Evolutionary conservation across 768 basidiomycete genomes (phyloP).

Genomic region (Chalciporus piperatus): DNA sequence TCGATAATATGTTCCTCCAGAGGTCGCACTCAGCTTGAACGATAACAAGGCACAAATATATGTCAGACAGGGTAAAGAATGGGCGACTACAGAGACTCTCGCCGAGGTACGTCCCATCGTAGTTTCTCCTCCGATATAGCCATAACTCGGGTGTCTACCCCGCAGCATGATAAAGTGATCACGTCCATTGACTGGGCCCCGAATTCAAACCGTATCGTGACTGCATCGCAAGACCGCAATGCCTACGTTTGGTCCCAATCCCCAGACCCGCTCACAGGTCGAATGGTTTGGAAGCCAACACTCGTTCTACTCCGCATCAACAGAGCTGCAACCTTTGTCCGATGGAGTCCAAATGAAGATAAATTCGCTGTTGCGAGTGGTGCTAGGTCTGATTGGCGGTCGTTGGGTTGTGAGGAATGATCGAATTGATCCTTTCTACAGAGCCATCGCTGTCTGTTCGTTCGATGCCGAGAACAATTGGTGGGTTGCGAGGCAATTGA

Average conservation of each 20-base stretch:
- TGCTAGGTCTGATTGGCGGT: conserved; percentile 57
- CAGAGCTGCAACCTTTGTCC: conserved; percentile 90
- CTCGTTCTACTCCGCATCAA: conserved; percentile 95
- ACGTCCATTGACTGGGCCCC: conserved; percentile 99
- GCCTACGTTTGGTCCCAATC: conserved; percentile 97
- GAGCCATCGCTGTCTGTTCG: conserved; percentile 93
- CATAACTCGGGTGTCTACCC: neutral
- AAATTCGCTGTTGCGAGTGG: conserved; percentile 99
- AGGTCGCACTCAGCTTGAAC: conserved; percentile 89
- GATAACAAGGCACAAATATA: conserved; percentile 86
- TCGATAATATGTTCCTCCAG: conserved; percentile 40
- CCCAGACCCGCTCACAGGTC: conserved; percentile 69
- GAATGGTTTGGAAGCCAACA: conserved; percentile 86
- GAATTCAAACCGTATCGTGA: conserved; percentile 94
- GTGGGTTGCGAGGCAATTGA: conserved; percentile 97
- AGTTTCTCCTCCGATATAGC: neutral
- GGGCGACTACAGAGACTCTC: conserved; percentile 72
- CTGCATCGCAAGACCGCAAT: conserved; percentile 97
- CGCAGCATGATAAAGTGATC: conserved; percentile 94
- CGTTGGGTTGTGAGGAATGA: neutral
- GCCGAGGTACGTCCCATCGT: conserved; percentile 59
- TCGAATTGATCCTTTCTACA: conserved; percentile 25
- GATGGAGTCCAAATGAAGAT: conserved; percentile 97
- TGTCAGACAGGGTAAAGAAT: conserved; percentile 60
- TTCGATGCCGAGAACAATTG: conserved; percentile 98